These are phyloP conservation scores for Physaria fendleri DNA, from an alignment of 345 rosid species.

Conservation along the genomic window DNA sequence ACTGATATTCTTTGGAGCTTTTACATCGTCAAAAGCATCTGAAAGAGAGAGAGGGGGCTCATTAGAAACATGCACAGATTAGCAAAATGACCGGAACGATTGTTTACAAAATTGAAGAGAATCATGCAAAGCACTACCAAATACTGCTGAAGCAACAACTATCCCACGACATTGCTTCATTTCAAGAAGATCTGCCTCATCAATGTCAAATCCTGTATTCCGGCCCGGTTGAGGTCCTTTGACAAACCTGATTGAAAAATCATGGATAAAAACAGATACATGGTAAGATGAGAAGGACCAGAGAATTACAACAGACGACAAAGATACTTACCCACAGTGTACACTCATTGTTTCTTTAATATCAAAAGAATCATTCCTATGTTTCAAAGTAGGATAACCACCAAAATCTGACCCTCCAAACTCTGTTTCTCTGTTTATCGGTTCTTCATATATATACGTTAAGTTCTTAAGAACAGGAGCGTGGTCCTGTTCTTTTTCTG, in stretches of 20 bases:
- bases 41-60: constrained; percentile 3
- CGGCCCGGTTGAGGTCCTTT: constrained; percentile 68
- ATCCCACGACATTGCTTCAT: constrained; percentile 78
- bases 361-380: constrained; percentile 60
- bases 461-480: constrained; percentile 51
- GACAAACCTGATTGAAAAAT: constrained; percentile 44
- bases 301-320: too few relatives aligned
- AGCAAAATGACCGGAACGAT: neutral
- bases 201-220: constrained; percentile 70
- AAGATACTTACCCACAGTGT: constrained; percentile 18
- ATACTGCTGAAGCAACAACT: constrained; percentile 85
- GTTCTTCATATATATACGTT: constrained; percentile 58
- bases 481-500: neutral
- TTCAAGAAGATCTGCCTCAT: constrained; percentile 52
- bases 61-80: neutral
- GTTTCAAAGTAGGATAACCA: constrained; percentile 75
- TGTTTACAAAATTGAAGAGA: too few relatives aligned
- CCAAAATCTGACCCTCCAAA: constrained; percentile 95
- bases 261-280: too few relatives aligned
- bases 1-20: constrained; percentile 46
- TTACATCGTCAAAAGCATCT: constrained; percentile 42
- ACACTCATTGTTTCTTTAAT: constrained; percentile 62
- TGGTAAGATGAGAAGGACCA: too few relatives aligned
- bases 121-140: constrained; percentile 41
- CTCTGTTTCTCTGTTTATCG: constrained; percentile 44